These are phyloP conservation scores for Ceratobasidium sp. DNA, from an alignment of 1,284 basidiomycete genomes.

Conservation along the genomic window DNA sequence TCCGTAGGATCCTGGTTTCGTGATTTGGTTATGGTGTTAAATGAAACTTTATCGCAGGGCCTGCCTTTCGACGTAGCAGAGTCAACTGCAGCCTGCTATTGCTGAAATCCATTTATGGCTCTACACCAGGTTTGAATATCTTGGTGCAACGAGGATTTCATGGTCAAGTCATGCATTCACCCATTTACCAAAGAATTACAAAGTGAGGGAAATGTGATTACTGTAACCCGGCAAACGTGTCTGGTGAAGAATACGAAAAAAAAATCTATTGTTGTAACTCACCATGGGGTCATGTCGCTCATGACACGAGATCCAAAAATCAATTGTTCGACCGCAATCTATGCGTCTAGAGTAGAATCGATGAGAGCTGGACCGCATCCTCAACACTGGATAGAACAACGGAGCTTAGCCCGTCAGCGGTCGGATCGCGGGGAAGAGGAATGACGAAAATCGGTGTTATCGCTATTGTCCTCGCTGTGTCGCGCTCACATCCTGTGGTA, in stretches of 20 bases:
- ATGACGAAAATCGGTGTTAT: not conserved
- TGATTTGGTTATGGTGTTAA: not conserved
- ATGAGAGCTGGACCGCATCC: conserved; percentile 2
- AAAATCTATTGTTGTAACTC: not conserved
- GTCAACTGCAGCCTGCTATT: too few species aligned
- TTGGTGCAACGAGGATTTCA: too few species aligned
- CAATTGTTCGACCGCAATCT: not conserved
- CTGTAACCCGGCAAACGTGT: too few species aligned
- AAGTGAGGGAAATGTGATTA: too few species aligned
- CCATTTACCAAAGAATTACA: too few species aligned
- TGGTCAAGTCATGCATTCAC: too few species aligned
- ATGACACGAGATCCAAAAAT: not conserved
- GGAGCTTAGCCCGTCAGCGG: not conserved
- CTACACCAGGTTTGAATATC: too few species aligned
- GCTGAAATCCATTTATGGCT: too few species aligned
- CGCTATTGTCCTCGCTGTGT: not conserved
- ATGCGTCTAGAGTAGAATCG: not conserved
- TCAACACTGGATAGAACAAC: not conserved
- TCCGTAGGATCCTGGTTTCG: too few species aligned
- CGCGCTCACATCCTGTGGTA: not conserved
- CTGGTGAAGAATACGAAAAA: not conserved
- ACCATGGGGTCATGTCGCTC: not conserved
- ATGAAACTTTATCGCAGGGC: too few species aligned
- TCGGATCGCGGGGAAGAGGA: not conserved
- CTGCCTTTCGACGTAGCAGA: too few species aligned